phyloP scores from a whole-genome alignment of 2,329 filamentous ascomycete genomes.

The Hypoxylon sp. region DNA sequence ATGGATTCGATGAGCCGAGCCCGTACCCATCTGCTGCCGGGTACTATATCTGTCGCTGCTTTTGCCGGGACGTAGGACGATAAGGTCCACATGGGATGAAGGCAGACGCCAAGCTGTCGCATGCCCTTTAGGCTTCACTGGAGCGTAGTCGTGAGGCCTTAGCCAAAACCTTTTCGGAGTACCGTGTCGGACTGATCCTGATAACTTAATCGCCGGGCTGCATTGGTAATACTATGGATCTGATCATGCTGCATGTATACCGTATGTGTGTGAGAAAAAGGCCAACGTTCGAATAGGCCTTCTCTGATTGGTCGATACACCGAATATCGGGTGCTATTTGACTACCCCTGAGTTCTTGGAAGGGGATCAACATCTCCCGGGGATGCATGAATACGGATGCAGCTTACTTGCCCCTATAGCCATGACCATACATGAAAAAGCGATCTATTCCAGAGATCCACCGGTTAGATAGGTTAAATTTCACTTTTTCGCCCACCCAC shows the following conservation, averaged over 20 bases:
- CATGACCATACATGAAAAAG: constrained; percentile 7
- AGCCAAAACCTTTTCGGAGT: constrained; percentile 34
- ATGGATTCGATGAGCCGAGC: constrained; percentile 3
- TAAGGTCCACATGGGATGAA: constrained; percentile 14
- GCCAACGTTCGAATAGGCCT: background rate
- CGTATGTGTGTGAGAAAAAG: constrained; percentile 6
- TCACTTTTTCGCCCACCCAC: constrained; percentile 17
- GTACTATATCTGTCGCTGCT: constrained; percentile 4
- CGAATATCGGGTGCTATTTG: constrained; percentile 25
- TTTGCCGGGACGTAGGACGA: background rate
- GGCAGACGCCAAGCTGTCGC: background rate
- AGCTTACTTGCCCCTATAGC: constrained; percentile 13
- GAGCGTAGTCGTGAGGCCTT: constrained; percentile 16
- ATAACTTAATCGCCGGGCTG: constrained; percentile 7
- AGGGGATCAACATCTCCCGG: constrained; percentile 13
- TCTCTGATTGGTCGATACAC: constrained; percentile 19
- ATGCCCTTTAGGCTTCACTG: constrained; percentile 19
- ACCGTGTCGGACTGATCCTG: constrained; percentile 12
- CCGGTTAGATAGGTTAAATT: constrained; percentile 15
- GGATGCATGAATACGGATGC: constrained; percentile 21
- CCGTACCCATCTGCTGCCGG: background rate
- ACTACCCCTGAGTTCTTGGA: constrained; percentile 23
- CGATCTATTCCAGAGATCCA: constrained; percentile 17
- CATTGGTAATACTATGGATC: constrained; percentile 9
- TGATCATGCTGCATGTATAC: constrained; percentile 14